These are phyloP conservation scores for Amaranthus cruentus DNA, from an alignment of 148 eudicot species.

Conservation along the genomic window DNA sequence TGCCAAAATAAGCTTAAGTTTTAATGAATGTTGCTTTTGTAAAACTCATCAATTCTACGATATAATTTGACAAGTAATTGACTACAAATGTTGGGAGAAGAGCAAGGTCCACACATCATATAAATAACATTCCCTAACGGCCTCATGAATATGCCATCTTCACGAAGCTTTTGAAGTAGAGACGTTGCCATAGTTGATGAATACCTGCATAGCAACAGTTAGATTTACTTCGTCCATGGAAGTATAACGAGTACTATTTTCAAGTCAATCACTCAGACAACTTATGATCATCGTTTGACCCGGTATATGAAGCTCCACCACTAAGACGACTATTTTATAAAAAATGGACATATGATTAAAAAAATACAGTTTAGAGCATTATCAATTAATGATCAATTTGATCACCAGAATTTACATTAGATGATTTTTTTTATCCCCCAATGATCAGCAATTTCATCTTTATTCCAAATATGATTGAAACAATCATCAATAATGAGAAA, in stretches of 20 bases:
- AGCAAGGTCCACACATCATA: conserved; percentile 92
- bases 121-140: conserved; percentile 91
- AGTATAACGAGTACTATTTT: background rate
- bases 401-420: no score
- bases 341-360: no score
- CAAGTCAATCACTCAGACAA: no score
- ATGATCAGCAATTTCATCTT: no score
- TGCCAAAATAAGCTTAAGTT: background rate
- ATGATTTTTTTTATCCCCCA: no score
- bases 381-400: no score
- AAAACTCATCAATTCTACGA: conserved; percentile 62
- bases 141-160: conserved; percentile 79
- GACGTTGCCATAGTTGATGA: conserved; percentile 63
- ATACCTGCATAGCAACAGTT: conserved; percentile 45
- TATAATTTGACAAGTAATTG: conserved; percentile 46
- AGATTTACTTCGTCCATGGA: background rate
- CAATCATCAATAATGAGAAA: no score
- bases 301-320: no score
- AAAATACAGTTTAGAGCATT: no score
- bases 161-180: conserved; percentile 54
- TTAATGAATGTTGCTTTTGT: conserved; percentile 14
- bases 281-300: no score
- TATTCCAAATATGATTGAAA: no score
- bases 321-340: no score
- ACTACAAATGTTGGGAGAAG: conserved; percentile 52